Conservation (phyloP, 345 rosid genomes). For the Pelargonium nanum region DNA sequence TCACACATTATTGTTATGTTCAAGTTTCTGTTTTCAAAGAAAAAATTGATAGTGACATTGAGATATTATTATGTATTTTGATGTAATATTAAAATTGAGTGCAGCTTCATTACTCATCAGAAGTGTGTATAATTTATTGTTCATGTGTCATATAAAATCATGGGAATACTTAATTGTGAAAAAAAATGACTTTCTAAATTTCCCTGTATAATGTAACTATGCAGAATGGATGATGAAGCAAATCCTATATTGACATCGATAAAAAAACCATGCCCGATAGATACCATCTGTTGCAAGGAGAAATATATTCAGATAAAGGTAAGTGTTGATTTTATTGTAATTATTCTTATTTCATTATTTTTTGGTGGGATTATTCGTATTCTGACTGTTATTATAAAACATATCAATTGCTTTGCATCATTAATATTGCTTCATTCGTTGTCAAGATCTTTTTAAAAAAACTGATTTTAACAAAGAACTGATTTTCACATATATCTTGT, state of each 20-base stretch:
- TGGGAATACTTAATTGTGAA: background rate
- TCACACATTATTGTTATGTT: background rate
- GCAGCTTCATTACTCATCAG: background rate
- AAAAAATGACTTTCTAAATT: background rate
- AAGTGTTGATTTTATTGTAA: conserved; percentile 4
- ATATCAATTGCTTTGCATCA: background rate
- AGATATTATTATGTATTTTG: background rate
- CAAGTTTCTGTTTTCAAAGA: background rate
- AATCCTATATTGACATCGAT: conserved; percentile 17
- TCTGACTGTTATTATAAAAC: background rate
- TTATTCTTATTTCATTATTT: too few relatives aligned
- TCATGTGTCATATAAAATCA: background rate
- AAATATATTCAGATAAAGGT: conserved; percentile 77
- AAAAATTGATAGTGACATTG: background rate
- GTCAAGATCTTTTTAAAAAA: too few relatives aligned
- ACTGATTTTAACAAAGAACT: too few relatives aligned
- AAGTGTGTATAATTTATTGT: background rate
- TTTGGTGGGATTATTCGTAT: too few relatives aligned
- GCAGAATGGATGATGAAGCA: conserved; percentile 36
- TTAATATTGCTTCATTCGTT: too few relatives aligned
- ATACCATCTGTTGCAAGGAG: conserved; percentile 43
- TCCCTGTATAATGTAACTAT: background rate
- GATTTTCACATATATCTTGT: too few relatives aligned
- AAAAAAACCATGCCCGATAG: conserved; percentile 53
- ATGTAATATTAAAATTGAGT: too few relatives aligned